Evolutionary conservation across 2,329 filamentous ascomycete species (phyloP).

Genomic region (Domatiomyces catenatus): DNA sequence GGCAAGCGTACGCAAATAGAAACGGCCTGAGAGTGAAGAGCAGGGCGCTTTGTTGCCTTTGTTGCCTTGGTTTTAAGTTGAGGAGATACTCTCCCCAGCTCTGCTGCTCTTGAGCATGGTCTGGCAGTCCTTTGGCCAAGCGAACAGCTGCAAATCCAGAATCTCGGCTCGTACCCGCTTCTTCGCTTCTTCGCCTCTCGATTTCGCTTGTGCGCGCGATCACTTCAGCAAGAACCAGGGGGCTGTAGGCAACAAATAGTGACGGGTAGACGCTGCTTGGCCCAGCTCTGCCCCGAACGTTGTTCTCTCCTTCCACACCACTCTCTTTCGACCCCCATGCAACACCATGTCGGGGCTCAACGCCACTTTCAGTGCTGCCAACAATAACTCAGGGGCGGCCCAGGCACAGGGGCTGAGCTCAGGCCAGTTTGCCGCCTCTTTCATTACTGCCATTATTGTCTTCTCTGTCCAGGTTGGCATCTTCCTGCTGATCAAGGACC

Average conservation of each 20-base stretch:
- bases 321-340: neutral
- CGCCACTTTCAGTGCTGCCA: constrained; percentile 6
- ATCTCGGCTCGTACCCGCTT: neutral
- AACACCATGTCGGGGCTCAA: constrained; percentile 8
- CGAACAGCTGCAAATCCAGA: neutral
- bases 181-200: neutral
- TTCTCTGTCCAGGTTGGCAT: constrained; percentile 49
- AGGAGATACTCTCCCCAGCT: neutral
- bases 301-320: neutral
- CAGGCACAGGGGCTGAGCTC: constrained; percentile 14
- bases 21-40: too few species aligned
- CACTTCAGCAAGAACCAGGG: neutral
- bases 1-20: neutral
- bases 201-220: neutral
- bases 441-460: constrained; percentile 46
- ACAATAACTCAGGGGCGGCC: constrained; percentile 5
- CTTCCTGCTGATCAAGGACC: constrained; percentile 66
- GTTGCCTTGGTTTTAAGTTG: neutral
- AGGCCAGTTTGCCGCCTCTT: constrained; percentile 46
- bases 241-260: neutral
- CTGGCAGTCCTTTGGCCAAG: neutral
- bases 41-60: too few species aligned
- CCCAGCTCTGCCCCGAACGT: neutral
- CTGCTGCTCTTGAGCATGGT: neutral
- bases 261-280: neutral